Evolutionary conservation across 345 rosid species (phyloP).

Genomic region (Acer campestre): DNA sequence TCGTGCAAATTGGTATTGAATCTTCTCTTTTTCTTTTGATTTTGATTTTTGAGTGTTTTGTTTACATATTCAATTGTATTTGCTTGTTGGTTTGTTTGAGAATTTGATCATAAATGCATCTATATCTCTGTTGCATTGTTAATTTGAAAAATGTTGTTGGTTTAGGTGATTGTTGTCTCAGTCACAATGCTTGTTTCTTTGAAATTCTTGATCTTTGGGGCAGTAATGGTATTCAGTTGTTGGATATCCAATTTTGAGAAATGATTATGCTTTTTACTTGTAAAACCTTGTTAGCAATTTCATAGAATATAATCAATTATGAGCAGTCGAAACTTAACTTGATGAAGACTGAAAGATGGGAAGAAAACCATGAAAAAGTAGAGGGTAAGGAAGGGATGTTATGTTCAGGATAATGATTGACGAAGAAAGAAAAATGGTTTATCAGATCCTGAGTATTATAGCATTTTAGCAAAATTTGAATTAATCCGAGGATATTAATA

Average conservation of each 20-base stretch:
- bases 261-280: not conserved
- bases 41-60: not conserved
- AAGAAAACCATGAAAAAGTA: conserved; percentile 17
- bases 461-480: not conserved
- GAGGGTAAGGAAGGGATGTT: not conserved
- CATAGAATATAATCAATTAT: not conserved
- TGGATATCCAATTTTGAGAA: not conserved
- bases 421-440: not conserved
- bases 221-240: not conserved
- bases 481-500: not conserved
- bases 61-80: not conserved
- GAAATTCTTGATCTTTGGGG: not conserved
- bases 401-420: not conserved
- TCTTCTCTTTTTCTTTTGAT: not conserved
- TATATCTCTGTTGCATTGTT: not conserved
- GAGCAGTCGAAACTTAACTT: conserved; percentile 11
- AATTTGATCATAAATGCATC: too few species aligned
- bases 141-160: not conserved
- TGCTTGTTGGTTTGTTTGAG: not conserved
- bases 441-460: not conserved
- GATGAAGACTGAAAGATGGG: conserved; percentile 14
- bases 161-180: not conserved
- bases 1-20: conserved; percentile 50
- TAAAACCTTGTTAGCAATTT: not conserved
- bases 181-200: not conserved